phyloP scores from a whole-genome alignment of 2,329 filamentous ascomycete genomes.

The Aspergillus hiratsukae region DNA sequence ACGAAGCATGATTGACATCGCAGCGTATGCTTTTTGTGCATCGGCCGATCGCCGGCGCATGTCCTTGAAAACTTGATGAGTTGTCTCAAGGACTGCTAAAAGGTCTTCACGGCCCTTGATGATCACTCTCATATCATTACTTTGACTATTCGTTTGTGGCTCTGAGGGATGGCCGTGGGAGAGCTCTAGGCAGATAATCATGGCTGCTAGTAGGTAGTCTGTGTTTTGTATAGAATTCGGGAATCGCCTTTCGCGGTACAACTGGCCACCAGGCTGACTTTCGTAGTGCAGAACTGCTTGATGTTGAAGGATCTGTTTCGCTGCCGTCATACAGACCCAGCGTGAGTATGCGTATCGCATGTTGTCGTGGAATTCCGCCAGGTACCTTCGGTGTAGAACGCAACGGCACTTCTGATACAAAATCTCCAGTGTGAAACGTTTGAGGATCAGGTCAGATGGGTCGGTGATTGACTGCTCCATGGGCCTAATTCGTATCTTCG shows the following conservation, averaged over 20 bases:
- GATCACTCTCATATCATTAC: constrained; percentile 10
- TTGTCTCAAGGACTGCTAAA: constrained; percentile 21
- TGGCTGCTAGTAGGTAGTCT: constrained; percentile 59
- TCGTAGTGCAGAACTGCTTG: constrained; percentile 50
- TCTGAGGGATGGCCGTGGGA: constrained; percentile 17
- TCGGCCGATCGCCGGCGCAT: constrained; percentile 21
- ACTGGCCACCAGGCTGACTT: constrained; percentile 50
- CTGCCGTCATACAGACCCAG: constrained; percentile 44
- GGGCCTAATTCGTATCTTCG: constrained; percentile 20
- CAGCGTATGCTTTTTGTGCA: constrained; percentile 24
- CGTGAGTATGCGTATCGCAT: constrained; percentile 41
- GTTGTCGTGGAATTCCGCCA: constrained; percentile 37
- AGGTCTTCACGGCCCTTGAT: constrained; percentile 20
- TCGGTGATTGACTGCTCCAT: constrained; percentile 43
- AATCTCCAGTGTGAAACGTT: constrained; percentile 49
- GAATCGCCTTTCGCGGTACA: constrained; percentile 54
- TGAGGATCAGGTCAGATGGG: constrained; percentile 48
- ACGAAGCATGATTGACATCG: constrained; percentile 26
- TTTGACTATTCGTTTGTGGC: not conserved
- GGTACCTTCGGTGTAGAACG: constrained; percentile 52
- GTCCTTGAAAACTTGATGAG: constrained; percentile 25
- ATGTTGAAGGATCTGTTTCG: constrained; percentile 45
- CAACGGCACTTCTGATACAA: constrained; percentile 50
- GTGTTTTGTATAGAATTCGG: constrained; percentile 55
- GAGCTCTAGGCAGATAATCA: constrained; percentile 53